phyloP scores from a whole-genome alignment of 352 stramenopile species.

The Phytopythium aichiense region DNA sequence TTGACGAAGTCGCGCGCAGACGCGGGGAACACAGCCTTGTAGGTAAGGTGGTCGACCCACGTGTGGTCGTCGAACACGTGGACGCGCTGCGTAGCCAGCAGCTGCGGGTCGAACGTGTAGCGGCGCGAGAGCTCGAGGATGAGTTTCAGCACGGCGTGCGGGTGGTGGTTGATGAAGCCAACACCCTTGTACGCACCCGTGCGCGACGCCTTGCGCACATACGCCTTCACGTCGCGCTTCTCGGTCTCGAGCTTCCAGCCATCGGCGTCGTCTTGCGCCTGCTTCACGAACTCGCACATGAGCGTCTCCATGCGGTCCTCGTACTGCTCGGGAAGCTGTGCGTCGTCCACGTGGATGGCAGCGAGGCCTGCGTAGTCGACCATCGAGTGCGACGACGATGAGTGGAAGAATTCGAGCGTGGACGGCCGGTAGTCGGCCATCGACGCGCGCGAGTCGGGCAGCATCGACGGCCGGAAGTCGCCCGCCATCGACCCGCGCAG shows the following conservation, averaged over 20 bases:
- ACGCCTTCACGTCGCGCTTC: conserved; percentile 55
- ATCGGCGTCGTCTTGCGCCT: conserved; percentile 42
- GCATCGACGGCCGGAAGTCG: conserved; percentile 1
- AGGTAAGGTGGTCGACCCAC: conserved; percentile 67
- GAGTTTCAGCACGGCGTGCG: conserved; percentile 47
- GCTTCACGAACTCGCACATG: conserved; percentile 56
- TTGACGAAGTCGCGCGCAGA: conserved; percentile 56
- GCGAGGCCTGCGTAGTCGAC: conserved; percentile 26
- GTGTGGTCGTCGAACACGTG: conserved; percentile 67
- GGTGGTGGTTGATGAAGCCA: conserved; percentile 48
- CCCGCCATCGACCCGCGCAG: background rate
- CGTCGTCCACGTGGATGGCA: conserved; percentile 27
- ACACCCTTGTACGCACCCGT: conserved; percentile 54
- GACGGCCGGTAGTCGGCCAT: conserved; percentile 10
- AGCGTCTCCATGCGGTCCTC: conserved; percentile 40
- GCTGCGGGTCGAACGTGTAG: conserved; percentile 50
- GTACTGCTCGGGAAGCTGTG: conserved; percentile 30
- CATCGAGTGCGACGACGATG: conserved; percentile 22
- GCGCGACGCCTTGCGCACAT: conserved; percentile 34
- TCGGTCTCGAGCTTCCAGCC: conserved; percentile 62
- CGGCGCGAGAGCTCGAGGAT: conserved; percentile 48
- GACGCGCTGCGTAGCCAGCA: conserved; percentile 41
- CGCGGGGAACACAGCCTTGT: conserved; percentile 63
- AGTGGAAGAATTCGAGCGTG: conserved; percentile 21
- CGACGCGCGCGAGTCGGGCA: conserved; percentile 18